Evolutionary conservation across 495 filamentous ascomycete genomes (phyloP).

Genomic region (Geopyxis carbonaria): DNA sequence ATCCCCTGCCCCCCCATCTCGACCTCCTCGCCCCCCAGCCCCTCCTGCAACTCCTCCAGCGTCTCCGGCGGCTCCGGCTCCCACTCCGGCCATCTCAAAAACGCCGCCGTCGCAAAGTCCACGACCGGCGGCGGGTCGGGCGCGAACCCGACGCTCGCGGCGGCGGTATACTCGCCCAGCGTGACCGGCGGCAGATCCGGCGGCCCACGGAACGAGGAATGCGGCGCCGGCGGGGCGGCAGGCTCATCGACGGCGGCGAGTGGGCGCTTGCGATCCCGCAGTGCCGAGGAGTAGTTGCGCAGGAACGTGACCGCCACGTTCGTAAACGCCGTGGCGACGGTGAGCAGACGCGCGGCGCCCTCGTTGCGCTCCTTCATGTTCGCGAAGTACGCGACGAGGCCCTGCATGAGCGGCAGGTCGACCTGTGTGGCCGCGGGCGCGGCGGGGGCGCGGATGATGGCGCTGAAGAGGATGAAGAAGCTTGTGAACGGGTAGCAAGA

Average conservation of each 20-base stretch:
- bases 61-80: not conserved
- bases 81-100: slow-evolving; percentile 15
- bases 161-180: too few species aligned
- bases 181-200: too few species aligned
- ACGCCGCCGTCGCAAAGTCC: slow-evolving; percentile 16
- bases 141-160: too few species aligned
- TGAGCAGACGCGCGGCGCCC: slow-evolving; percentile 18
- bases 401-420: slow-evolving; percentile 20
- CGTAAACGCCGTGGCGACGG: slow-evolving; percentile 20
- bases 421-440: slow-evolving; percentile 14
- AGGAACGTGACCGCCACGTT: slow-evolving; percentile 21
- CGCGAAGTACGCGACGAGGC: slow-evolving; percentile 16
- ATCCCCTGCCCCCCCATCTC: not conserved
- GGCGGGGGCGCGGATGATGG: slow-evolving; percentile 31
- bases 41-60: not conserved
- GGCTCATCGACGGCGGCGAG: too few species aligned
- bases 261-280: not conserved
- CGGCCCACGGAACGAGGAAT: not conserved
- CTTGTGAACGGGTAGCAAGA: slow-evolving; percentile 22
- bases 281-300: slow-evolving; percentile 7
- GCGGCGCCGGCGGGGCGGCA: not conserved
- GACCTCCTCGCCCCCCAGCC: not conserved
- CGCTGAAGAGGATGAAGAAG: slow-evolving; percentile 31
- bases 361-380: slow-evolving; percentile 19
- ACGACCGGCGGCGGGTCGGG: slow-evolving; percentile 7